A percentile compares a stretch with the other conserved stretches of the same genome.
phyloP scores from a whole-genome alignment of 106 monocot genomes.

The Dendrobium officinale region DNA sequence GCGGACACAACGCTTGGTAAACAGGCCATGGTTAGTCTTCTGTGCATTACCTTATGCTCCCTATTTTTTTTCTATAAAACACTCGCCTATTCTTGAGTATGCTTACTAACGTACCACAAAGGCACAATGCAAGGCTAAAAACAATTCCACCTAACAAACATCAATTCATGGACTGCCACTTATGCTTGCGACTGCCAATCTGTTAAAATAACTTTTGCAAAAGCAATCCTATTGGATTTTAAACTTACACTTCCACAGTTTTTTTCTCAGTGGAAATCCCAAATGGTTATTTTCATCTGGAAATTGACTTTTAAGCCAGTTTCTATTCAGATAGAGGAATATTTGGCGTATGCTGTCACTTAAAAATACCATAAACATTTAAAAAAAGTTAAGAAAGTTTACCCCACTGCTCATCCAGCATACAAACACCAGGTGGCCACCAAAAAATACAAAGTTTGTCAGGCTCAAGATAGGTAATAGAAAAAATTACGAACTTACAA shows the following conservation, averaged over 20 bases:
- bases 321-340: not conserved
- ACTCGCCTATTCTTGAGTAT: not conserved
- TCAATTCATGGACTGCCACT: not conserved
- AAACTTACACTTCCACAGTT: not conserved
- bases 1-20: not conserved
- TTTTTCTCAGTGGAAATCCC: not conserved
- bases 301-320: not conserved
- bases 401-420: constrained; percentile 71
- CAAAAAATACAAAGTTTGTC: constrained; percentile 16
- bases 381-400: constrained; percentile 17
- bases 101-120: not conserved
- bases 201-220: not conserved
- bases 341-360: not conserved
- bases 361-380: not conserved
- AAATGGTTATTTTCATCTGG: not conserved
- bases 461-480: not conserved
- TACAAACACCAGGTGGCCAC: constrained; percentile 16
- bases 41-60: not conserved
- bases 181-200: not conserved
- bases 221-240: not conserved
- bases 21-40: not conserved
- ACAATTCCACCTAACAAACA: not conserved
- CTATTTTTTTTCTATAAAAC: not conserved
- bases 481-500: not conserved
- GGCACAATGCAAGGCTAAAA: not conserved